Conservation (phyloP, 306 rosid genomes). For the Parietaria judaica region DNA sequence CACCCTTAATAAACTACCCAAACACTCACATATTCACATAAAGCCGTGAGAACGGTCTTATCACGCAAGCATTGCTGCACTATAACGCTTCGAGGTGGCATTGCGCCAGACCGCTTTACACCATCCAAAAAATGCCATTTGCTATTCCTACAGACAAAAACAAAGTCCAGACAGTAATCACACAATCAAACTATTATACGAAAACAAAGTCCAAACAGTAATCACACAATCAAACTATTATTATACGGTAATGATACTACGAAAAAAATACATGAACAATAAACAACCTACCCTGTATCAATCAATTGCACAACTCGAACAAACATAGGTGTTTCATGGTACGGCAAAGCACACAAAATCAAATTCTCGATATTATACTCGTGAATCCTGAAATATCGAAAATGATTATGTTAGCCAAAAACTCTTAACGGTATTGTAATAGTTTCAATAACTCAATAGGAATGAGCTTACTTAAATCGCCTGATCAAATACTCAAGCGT, state of each 20-base stretch:
- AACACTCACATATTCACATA: conserved; percentile 78
- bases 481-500: conserved; percentile 89
- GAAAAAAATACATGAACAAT: conserved; percentile 11
- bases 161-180: conserved; percentile 16
- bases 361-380: conserved; percentile 63
- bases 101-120: conserved; percentile 74
- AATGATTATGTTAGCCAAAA: conserved; percentile 7
- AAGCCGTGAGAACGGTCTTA: conserved; percentile 54
- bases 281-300: conserved; percentile 49
- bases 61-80: conserved; percentile 83
- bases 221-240: conserved; percentile 7
- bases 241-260: background rate
- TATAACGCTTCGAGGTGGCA: conserved; percentile 75
- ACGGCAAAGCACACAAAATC: conserved; percentile 69
- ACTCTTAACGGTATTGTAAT: background rate
- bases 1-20: background rate
- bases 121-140: conserved; percentile 80
- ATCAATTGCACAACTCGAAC: conserved; percentile 67
- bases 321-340: conserved; percentile 80
- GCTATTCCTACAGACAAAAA: conserved; percentile 42
- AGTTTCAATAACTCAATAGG: background rate
- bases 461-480: conserved; percentile 56
- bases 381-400: conserved; percentile 52
- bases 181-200: conserved; percentile 3
- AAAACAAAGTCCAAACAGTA: conserved; percentile 16